These are phyloP conservation scores for Penicillium fimorum DNA, from an alignment of 495 filamentous ascomycete species.

Conservation along the genomic window DNA sequence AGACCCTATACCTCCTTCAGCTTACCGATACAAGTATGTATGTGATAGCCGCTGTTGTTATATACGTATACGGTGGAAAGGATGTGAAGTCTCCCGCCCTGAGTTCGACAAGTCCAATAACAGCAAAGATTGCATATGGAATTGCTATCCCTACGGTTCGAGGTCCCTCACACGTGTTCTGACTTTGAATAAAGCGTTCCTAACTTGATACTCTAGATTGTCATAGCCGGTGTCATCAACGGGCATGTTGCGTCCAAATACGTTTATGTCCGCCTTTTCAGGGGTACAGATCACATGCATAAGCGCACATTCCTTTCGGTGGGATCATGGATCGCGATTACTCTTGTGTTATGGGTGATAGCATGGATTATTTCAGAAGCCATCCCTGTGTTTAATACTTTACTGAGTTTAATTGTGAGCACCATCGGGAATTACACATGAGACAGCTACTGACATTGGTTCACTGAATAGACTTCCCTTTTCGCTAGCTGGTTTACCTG, in stretches of 20 bases:
- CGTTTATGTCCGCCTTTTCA: slow-evolving; percentile 62
- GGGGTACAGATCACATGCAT: slow-evolving; percentile 57
- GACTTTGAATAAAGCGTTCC: slow-evolving; percentile 26
- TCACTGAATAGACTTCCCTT: slow-evolving; percentile 29
- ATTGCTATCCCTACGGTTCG: slow-evolving; percentile 69
- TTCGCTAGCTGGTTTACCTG: slow-evolving; percentile 46
- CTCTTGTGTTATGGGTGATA: slow-evolving; percentile 55
- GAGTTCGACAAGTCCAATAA: slow-evolving; percentile 57
- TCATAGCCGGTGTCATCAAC: slow-evolving; percentile 65
- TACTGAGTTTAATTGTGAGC: slow-evolving; percentile 54
- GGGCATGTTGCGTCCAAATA: slow-evolving; percentile 62
- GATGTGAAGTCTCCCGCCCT: slow-evolving; percentile 70
- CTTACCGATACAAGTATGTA: slow-evolving; percentile 66
- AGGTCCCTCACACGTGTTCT: background rate
- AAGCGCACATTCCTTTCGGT: slow-evolving; percentile 50
- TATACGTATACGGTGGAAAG: slow-evolving; percentile 70
- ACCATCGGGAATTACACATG: background rate
- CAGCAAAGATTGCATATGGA: slow-evolving; percentile 73
- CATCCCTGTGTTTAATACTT: slow-evolving; percentile 68
- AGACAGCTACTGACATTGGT: background rate
- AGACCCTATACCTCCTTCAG: slow-evolving; percentile 64
- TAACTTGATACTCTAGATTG: slow-evolving; percentile 34
- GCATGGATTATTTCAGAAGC: slow-evolving; percentile 72
- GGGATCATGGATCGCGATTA: slow-evolving; percentile 58
- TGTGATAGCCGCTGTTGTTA: slow-evolving; percentile 45